phyloP scores from a whole-genome alignment of 2,329 filamentous ascomycete species.

The Clathrospora elynae region DNA sequence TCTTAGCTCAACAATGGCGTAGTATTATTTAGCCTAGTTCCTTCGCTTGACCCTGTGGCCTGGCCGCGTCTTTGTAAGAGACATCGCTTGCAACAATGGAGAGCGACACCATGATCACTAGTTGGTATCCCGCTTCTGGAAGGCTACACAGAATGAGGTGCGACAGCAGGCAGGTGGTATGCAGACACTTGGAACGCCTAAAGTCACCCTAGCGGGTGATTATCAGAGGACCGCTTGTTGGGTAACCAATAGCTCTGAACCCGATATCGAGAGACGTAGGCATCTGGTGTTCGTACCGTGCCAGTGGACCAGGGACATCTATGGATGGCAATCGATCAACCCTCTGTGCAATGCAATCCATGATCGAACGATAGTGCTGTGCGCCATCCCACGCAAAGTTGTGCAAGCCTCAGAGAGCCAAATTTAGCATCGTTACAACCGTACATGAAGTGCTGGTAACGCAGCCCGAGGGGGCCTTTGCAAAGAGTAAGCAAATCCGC shows the following conservation, averaged over 20 bases:
- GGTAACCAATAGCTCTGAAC: constrained; percentile 37
- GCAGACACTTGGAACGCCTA: constrained; percentile 32
- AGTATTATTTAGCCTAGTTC: no score
- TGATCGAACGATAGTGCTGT: constrained; percentile 34
- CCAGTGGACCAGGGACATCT: constrained; percentile 24
- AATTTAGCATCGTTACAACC: constrained; percentile 20
- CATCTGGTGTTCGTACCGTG: constrained; percentile 22
- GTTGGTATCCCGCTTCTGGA: constrained; percentile 34
- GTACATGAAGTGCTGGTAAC: no score
- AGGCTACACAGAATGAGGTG: constrained; percentile 24
- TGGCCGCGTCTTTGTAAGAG: constrained; percentile 2
- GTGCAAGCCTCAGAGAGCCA: constrained; percentile 18
- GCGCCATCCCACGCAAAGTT: constrained; percentile 22
- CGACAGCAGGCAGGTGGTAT: constrained; percentile 21
- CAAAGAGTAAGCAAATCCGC: constrained; percentile 5
- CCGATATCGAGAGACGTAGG: constrained; percentile 16
- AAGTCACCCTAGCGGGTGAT: constrained; percentile 47
- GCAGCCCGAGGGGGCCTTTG: constrained; percentile 1
- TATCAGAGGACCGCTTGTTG: constrained; percentile 32
- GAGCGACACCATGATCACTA: constrained; percentile 3
- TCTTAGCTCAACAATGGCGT: neutral
- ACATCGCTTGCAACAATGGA: constrained; percentile 2
- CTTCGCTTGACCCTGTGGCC: constrained; percentile 7
- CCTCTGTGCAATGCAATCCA: constrained; percentile 25
- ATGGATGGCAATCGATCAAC: constrained; percentile 16